Base-by-base conservation (phyloP, 129 eudicot genomes). In the Sambucus nigra region DNA sequence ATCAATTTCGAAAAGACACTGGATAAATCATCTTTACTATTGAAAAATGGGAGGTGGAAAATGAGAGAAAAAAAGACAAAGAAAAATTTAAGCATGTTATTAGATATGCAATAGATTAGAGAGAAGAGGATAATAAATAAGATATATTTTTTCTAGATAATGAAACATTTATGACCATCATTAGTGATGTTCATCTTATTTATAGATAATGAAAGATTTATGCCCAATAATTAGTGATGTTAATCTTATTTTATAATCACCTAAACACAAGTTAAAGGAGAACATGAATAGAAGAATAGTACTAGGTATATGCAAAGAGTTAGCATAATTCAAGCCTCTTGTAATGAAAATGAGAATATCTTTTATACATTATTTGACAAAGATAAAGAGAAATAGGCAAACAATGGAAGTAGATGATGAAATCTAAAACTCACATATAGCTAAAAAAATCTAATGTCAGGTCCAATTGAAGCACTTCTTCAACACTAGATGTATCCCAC, bases 391-490 rank as follows among this genome's bases (percentile, higher is more conserved):
- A 19, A 17, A 22, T 23, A 28, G 29, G 23, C 22, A 53, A 47
- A 47, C 13, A 57, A 51, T 14, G 0, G 59, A 67, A 52, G 42
- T 31, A 27, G 38, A n/a, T 13, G 22, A 33, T 39, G 47, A 52
- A 26, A 19, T 29, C 20, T 60, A 8, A 25, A 61, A 67, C 98
- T 73, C 69, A 89, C 98, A 59, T 89, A 89, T 59, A 89, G 98
- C 72, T 89, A 95, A 60, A 89, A 85, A 67, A 89, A 89, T 20
- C 86, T 86, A 41, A 79, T 64, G 50, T 95, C 95, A 7, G 95
- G 86, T 57, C 95, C 98, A 7, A 94, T 85, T 66, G 98, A 89
- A 62, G 86, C 88, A 61, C 94, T 76, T 89, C 98, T 71, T 89
- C 98, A 1, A 89, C 79, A 63, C 84, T 89, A 1, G 86, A 89